Evolutionary conservation across 2,329 filamentous ascomycete species (phyloP).

Genomic region (Neocucurbitaria cava): DNA sequence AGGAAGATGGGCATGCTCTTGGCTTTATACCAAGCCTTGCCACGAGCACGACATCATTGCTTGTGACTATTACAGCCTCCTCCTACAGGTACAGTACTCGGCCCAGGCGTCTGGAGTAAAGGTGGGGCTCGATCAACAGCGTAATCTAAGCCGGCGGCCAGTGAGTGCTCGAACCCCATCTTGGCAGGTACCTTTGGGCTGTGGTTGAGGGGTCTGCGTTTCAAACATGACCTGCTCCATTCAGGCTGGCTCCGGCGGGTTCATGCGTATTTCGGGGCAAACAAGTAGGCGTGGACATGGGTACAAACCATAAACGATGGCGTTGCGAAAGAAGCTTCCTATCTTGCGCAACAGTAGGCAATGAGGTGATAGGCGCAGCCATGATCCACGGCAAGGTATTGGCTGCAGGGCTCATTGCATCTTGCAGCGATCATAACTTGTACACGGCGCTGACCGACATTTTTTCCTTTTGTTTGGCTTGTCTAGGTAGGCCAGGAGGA

Average conservation of each 20-base stretch:
- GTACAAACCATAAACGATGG: conserved; percentile 3
- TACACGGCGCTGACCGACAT: conserved; percentile 2
- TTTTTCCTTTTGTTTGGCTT: neutral
- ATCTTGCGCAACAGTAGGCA: conserved; percentile 16
- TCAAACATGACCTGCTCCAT: conserved; percentile 36
- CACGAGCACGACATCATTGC: conserved; percentile 14
- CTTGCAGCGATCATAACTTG: conserved; percentile 6
- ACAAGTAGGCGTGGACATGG: conserved; percentile 7
- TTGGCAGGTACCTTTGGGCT: conserved; percentile 39
- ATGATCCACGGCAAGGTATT: conserved; percentile 4
- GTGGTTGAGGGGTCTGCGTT: conserved; percentile 21
- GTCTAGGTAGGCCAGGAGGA: neutral
- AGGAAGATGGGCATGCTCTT: conserved; percentile 25
- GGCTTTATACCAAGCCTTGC: conserved; percentile 38
- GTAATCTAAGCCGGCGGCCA: conserved; percentile 38
- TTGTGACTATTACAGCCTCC: conserved; percentile 12
- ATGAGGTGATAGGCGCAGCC: conserved; percentile 1
- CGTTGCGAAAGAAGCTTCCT: conserved; percentile 10
- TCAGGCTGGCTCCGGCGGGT: conserved; percentile 26
- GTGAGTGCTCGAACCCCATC: conserved; percentile 27
- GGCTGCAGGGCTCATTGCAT: conserved; percentile 8
- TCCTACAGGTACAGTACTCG: conserved; percentile 10
- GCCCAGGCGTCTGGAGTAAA: conserved; percentile 8
- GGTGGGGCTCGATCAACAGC: conserved; percentile 25
- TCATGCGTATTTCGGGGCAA: conserved; percentile 3